Percentiles rank a stretch among this genome's conserved stretches.
Evolutionary conservation across 768 basidiomycete genomes (phyloP).

Genomic region (Suillus occidentalis): DNA sequence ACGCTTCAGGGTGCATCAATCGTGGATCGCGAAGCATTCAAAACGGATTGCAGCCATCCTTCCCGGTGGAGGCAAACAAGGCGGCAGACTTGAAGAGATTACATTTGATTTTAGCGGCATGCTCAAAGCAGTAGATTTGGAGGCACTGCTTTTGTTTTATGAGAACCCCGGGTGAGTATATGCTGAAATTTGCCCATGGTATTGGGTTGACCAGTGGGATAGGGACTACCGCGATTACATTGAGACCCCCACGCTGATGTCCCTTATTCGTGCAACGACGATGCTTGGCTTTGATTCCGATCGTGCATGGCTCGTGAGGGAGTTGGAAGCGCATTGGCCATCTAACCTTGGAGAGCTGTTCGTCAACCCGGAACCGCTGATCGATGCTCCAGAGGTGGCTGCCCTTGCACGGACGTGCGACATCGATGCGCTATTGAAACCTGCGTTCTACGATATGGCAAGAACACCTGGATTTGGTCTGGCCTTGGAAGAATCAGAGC

Average conservation of each 20-base stretch:
- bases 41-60: constrained; percentile 30
- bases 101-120: background rate
- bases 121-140: constrained; percentile 2
- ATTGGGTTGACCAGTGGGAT: constrained; percentile 9
- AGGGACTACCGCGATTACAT: constrained; percentile 26
- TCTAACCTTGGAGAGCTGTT: constrained; percentile 17
- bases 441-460: constrained; percentile 41
- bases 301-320: constrained; percentile 27
- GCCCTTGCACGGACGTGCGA: constrained; percentile 30
- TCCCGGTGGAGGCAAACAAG: background rate
- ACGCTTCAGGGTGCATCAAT: constrained; percentile 37
- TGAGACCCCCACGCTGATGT: constrained; percentile 28
- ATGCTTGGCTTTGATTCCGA: constrained; percentile 32
- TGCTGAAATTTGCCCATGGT: background rate
- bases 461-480: constrained; percentile 23
- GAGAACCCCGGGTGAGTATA: constrained; percentile 6
- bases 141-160: constrained; percentile 1
- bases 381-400: constrained; percentile 31
- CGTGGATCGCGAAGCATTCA: constrained; percentile 29
- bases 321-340: constrained; percentile 33
- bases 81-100: background rate
- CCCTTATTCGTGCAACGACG: constrained; percentile 37
- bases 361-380: constrained; percentile 2
- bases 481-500: background rate
- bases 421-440: constrained; percentile 30